These are phyloP conservation scores for Akebia trifoliata DNA, from an alignment of 164 flowering plant species.

Conservation along the genomic window DNA sequence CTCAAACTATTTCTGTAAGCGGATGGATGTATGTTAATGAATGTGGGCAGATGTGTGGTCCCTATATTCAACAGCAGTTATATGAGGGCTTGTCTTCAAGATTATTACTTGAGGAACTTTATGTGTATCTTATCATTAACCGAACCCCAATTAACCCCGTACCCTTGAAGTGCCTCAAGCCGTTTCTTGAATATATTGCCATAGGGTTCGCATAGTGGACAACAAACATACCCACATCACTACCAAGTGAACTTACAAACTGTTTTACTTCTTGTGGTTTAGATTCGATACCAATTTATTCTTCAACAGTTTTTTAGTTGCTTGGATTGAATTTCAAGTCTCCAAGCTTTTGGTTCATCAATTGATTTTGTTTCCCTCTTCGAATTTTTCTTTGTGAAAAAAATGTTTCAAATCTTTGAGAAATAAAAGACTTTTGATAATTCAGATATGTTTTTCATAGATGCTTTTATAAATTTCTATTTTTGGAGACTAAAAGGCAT, in stretches of 20 bases:
- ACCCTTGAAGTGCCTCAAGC: slow-evolving; percentile 73
- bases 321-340: no score
- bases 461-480: no score
- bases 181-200: slow-evolving; percentile 74
- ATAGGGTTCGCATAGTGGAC: slow-evolving; percentile 65
- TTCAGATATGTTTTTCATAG: no score
- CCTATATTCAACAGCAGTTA: slow-evolving; percentile 79
- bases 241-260: slow-evolving; percentile 10
- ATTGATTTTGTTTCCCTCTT: no score
- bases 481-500: no score
- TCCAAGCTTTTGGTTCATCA: no score
- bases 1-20: slow-evolving; percentile 37
- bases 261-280: slow-evolving; percentile 8
- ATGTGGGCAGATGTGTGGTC: slow-evolving; percentile 86
- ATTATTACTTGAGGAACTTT: slow-evolving; percentile 83
- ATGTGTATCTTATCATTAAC: slow-evolving; percentile 74
- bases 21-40: slow-evolving; percentile 97
- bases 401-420: no score
- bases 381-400: no score
- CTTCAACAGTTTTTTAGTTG: no score
- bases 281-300: slow-evolving; percentile 11
- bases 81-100: slow-evolving; percentile 81
- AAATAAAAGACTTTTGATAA: no score
- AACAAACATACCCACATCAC: slow-evolving; percentile 7
- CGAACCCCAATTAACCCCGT: slow-evolving; percentile 55